Evolutionary conservation across 1,284 basidiomycete species (phyloP).

Genomic region (Cryptococcus wingfieldii): DNA sequence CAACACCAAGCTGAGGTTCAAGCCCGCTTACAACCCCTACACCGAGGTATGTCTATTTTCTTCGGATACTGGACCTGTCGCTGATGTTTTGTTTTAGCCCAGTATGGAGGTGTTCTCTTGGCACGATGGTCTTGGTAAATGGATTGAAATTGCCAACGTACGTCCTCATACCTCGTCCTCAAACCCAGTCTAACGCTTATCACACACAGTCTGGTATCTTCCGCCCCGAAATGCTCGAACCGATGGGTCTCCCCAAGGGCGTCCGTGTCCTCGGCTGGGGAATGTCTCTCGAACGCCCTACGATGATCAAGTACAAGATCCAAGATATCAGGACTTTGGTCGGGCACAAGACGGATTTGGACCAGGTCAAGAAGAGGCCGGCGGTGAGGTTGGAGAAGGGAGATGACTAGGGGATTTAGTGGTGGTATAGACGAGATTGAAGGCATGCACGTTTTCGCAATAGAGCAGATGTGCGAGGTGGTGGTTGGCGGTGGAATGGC

Average conservation of each 20-base stretch:
- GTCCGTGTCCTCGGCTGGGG: constrained; percentile 98
- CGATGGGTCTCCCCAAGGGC: constrained; percentile 97
- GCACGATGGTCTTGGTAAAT: constrained; percentile 88
- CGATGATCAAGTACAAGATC: constrained; percentile 93
- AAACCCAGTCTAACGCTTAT: neutral
- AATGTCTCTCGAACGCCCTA: constrained; percentile 90
- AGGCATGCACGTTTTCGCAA: too few species aligned
- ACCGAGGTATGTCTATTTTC: constrained; percentile 64
- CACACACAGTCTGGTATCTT: constrained; percentile 94
- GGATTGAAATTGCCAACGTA: constrained; percentile 76
- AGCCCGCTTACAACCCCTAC: constrained; percentile 74
- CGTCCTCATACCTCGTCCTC: constrained; percentile 13
- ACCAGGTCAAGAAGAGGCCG: constrained; percentile 78
- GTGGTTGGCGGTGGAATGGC: too few species aligned
- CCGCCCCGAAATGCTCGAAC: constrained; percentile 97
- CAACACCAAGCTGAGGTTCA: constrained; percentile 87
- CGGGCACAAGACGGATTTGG: constrained; percentile 93
- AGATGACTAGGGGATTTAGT: constrained; percentile 26
- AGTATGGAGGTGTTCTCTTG: constrained; percentile 99
- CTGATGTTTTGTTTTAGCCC: constrained; percentile 55
- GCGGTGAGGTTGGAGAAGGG: constrained; percentile 72
- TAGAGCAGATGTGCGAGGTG: too few species aligned
- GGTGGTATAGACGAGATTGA: neutral
- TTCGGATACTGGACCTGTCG: neutral
- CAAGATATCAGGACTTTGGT: constrained; percentile 96